A percentile compares a stretch with the other conserved stretches of the same genome.
phyloP scores from a whole-genome alignment of 2,329 filamentous ascomycete genomes.

The Volutella citrinella region DNA sequence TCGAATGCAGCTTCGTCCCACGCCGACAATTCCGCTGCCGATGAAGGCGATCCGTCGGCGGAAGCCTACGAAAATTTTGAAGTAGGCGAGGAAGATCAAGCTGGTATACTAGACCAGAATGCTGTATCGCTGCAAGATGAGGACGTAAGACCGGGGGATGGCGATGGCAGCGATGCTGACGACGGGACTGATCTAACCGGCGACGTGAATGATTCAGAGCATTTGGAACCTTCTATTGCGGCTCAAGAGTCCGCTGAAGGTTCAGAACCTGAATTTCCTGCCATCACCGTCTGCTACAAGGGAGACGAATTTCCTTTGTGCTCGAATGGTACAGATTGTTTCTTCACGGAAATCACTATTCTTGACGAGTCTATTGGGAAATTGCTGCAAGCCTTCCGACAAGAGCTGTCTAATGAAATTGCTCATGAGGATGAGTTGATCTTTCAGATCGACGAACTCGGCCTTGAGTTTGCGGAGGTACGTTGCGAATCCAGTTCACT shows the following conservation, averaged over 20 bases:
- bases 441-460: conserved; percentile 51
- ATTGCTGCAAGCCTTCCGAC: conserved; percentile 43
- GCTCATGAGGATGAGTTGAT: conserved; percentile 45
- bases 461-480: conserved; percentile 52
- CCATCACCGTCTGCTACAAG: conserved; percentile 41
- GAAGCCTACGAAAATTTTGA: conserved; percentile 15
- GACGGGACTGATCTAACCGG: conserved; percentile 1
- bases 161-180: neutral
- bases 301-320: conserved; percentile 43
- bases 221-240: conserved; percentile 5
- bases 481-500: conserved; percentile 11
- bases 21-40: conserved; percentile 5
- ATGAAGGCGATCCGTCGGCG: conserved; percentile 8
- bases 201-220: conserved; percentile 6
- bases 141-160: too few species aligned
- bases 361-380: conserved; percentile 43
- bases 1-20: conserved; percentile 1
- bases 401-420: conserved; percentile 45
- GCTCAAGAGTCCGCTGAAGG: conserved; percentile 10
- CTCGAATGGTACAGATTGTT: conserved; percentile 35
- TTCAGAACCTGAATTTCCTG: conserved; percentile 25
- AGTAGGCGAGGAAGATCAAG: conserved; percentile 6
- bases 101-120: conserved; percentile 2
- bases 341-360: conserved; percentile 42
- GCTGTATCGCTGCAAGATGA: too few species aligned